A percentile compares a stretch with the other conserved stretches of the same genome.
phyloP scores from a whole-genome alignment of 1,139 yeast genomes.

The Protomyces lactucae-debilis region DNA sequence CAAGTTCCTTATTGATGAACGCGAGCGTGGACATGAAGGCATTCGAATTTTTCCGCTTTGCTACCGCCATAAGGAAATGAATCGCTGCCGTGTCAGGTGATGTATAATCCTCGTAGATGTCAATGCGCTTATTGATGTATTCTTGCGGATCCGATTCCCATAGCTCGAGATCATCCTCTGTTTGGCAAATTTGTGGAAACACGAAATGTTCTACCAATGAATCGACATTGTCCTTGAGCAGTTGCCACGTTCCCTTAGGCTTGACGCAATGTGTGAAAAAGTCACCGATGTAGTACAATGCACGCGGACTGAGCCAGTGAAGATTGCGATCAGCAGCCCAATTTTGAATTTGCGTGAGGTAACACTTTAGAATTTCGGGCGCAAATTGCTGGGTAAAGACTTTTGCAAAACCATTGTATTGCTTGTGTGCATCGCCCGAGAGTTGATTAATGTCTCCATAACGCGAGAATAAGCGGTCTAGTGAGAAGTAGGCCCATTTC shows the following conservation, averaged over 20 bases:
- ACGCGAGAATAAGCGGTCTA: conserved; percentile 58
- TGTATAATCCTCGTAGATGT: conserved; percentile 62
- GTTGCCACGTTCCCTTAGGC: conserved; percentile 63
- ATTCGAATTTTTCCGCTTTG: conserved; percentile 58
- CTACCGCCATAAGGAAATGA: conserved; percentile 66
- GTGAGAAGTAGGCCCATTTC: conserved; percentile 85
- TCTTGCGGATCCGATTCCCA: conserved; percentile 90
- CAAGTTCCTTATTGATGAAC: conserved; percentile 54
- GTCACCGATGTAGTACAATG: conserved; percentile 61
- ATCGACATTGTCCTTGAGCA: conserved; percentile 65
- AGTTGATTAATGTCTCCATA: conserved; percentile 51
- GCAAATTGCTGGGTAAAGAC: conserved; percentile 49
- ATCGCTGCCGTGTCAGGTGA: conserved; percentile 81
- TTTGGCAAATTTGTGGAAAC: conserved; percentile 72
- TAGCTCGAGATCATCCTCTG: conserved; percentile 61
- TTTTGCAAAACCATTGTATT: conserved; percentile 39
- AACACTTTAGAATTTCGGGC: conserved; percentile 65
- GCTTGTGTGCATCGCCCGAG: conserved; percentile 37
- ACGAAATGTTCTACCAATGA: conserved; percentile 65
- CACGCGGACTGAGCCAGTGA: conserved; percentile 63
- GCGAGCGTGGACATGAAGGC: conserved; percentile 61
- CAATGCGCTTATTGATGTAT: conserved; percentile 75
- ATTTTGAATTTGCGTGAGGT: conserved; percentile 60
- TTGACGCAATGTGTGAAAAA: conserved; percentile 68
- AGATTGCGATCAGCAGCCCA: conserved; percentile 60